Evolutionary conservation across 179 eudicot genomes (phyloP).

Genomic region (Spinacia oleracea): DNA sequence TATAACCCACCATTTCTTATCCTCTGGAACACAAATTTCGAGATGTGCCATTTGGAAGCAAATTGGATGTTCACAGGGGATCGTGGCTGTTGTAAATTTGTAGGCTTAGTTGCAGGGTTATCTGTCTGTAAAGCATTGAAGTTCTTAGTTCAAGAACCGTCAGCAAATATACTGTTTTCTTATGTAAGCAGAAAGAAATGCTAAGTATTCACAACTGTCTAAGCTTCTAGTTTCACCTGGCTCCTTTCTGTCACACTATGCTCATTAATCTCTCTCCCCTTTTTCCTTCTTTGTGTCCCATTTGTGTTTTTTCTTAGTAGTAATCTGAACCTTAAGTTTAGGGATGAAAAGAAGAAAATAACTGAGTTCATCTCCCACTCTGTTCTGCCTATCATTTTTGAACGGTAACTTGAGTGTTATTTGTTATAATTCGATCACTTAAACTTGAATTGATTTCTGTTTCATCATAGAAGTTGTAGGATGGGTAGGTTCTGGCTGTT

Average conservation of each 20-base stretch:
- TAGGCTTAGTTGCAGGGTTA: not conserved
- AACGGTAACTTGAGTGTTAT: not conserved
- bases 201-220: not conserved
- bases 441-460: not conserved
- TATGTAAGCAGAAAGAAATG: not conserved
- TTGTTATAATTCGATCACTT: not conserved
- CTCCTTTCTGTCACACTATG: not conserved
- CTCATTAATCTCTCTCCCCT: not conserved
- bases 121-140: not conserved
- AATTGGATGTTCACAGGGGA: not conserved
- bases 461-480: not conserved
- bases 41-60: not conserved
- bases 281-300: not conserved
- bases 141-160: not conserved
- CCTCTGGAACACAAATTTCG: not conserved
- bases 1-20: not conserved
- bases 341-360: not conserved
- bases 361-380: not conserved
- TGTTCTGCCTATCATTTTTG: not conserved
- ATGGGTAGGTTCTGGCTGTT: not conserved
- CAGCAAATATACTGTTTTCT: not conserved
- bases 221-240: not conserved
- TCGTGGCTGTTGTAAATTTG: not conserved
- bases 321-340: not conserved
- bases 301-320: not conserved